Percentiles rank a stretch among this genome's conserved stretches.
Conservation (phyloP, 352 stramenopile species). For the Pythium biforme region DNA sequence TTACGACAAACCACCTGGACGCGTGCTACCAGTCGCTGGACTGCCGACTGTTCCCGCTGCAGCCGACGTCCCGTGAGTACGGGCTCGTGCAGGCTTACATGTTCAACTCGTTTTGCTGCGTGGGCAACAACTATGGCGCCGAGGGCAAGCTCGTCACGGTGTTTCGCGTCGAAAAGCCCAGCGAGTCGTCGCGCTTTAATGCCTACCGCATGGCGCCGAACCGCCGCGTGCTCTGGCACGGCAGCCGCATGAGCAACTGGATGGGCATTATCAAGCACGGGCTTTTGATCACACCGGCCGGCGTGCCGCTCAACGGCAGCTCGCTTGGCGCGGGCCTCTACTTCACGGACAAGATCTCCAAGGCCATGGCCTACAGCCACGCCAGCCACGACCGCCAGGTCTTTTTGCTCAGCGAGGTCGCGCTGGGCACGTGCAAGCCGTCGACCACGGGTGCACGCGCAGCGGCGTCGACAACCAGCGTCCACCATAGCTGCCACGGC, state of each 20-base stretch:
- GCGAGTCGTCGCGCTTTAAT: constrained; percentile 51
- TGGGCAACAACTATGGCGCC: constrained; percentile 38
- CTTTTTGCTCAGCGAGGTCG: constrained; percentile 65
- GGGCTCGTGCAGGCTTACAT: constrained; percentile 65
- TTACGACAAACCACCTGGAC: constrained; percentile 57
- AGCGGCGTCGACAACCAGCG: constrained; percentile 2
- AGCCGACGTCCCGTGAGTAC: constrained; percentile 44
- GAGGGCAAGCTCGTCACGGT: constrained; percentile 54
- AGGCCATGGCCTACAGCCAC: constrained; percentile 68
- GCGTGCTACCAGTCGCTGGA: constrained; percentile 56
- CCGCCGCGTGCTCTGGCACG: constrained; percentile 83
- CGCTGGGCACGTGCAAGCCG: constrained; percentile 66
- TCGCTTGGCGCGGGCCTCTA: constrained; percentile 87
- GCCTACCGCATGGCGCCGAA: constrained; percentile 48
- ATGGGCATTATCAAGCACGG: constrained; percentile 78
- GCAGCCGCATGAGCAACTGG: constrained; percentile 84
- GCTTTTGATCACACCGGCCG: constrained; percentile 73
- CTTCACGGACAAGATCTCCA: constrained; percentile 86
- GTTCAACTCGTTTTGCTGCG: constrained; percentile 67
- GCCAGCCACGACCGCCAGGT: constrained; percentile 50
- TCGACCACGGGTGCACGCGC: neutral
- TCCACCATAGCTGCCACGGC: constrained; percentile 66
- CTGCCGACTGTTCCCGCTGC: constrained; percentile 47
- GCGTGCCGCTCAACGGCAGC: constrained; percentile 71
- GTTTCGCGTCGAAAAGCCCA: constrained; percentile 56